A percentile compares a stretch with the other conserved stretches of the same genome.
These are phyloP conservation scores for Penicillium sp. DNA, from an alignment of 2,329 filamentous ascomycete genomes.

Conservation along the genomic window DNA sequence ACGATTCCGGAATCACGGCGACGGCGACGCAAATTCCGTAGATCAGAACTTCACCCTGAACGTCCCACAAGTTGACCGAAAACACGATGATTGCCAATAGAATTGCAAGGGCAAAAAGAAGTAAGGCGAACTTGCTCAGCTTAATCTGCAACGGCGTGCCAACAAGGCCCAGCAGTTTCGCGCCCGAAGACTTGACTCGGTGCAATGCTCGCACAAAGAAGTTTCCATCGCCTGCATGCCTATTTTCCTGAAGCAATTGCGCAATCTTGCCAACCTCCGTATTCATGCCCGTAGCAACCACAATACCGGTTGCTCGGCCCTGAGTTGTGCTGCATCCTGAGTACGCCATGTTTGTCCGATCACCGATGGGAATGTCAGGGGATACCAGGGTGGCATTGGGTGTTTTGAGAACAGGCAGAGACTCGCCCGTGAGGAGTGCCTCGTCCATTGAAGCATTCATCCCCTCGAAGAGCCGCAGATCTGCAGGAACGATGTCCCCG, in stretches of 20 bases:
- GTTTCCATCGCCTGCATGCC: conserved; percentile 22
- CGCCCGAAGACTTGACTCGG: conserved; percentile 49
- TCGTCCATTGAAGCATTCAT: conserved; percentile 77
- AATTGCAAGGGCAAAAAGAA: conserved; percentile 73
- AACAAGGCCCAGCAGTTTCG: conserved; percentile 54
- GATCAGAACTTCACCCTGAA: conserved; percentile 60
- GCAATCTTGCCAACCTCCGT: conserved; percentile 66
- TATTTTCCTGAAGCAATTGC: conserved; percentile 57
- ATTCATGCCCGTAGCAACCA: conserved; percentile 62
- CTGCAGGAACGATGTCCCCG: conserved; percentile 62
- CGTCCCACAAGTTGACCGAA: conserved; percentile 59
- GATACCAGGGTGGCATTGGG: conserved; percentile 32
- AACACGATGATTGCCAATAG: conserved; percentile 65
- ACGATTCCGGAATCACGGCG: conserved; percentile 64
- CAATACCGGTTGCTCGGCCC: conserved; percentile 60
- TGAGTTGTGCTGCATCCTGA: conserved; percentile 63
- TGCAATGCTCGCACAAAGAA: conserved; percentile 34
- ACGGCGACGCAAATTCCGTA: conserved; percentile 61
- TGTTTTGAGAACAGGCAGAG: conserved; percentile 60
- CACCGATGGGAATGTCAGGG: conserved; percentile 50
- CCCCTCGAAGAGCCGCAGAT: conserved; percentile 56
- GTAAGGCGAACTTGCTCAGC: conserved; percentile 79
- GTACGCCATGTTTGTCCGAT: conserved; percentile 63
- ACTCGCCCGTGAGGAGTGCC: conserved; percentile 63
- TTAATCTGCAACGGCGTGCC: conserved; percentile 85